Evolutionary conservation across 1,139 yeast genomes (phyloP).

Genomic region (Petasospora rhodanensis): DNA sequence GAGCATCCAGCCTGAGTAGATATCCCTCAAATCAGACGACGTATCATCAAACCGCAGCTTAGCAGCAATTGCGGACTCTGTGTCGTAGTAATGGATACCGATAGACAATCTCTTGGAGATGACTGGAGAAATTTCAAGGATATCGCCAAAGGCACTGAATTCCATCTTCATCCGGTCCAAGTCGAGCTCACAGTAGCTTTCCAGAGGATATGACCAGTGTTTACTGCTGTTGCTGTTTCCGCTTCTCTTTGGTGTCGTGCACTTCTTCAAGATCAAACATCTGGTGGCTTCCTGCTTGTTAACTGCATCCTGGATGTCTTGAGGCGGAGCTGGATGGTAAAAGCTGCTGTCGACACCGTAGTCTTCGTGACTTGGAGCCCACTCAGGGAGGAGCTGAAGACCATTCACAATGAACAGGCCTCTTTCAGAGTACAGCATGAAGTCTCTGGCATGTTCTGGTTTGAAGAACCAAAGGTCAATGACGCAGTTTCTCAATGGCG

Average conservation of each 20-base stretch:
- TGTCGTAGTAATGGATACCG: slow-evolving; percentile 58
- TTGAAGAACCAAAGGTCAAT: slow-evolving; percentile 52
- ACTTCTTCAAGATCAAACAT: slow-evolving; percentile 36
- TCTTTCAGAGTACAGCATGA: slow-evolving; percentile 49
- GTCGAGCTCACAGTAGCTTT: slow-evolving; percentile 34
- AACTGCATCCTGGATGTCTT: neutral
- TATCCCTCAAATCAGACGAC: slow-evolving; percentile 35
- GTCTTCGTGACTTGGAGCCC: slow-evolving; percentile 26
- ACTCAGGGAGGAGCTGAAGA: slow-evolving; percentile 35
- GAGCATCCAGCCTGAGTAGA: slow-evolving; percentile 56
- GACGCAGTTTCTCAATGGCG: slow-evolving; percentile 16
- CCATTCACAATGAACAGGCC: slow-evolving; percentile 67
- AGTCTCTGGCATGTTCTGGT: slow-evolving; percentile 51
- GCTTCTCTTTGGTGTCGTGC: too few species aligned
- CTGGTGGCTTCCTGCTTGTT: slow-evolving; percentile 33
- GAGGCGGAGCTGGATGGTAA: slow-evolving; percentile 1
- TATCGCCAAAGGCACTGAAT: slow-evolving; percentile 53
- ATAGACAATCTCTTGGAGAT: slow-evolving; percentile 63
- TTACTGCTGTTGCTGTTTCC: too few species aligned
- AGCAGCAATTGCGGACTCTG: slow-evolving; percentile 60
- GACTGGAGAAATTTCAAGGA: slow-evolving; percentile 62
- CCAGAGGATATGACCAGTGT: neutral
- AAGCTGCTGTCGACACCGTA: neutral
- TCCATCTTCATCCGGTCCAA: slow-evolving; percentile 41
- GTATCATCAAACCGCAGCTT: slow-evolving; percentile 40